Percentiles rank a stretch among this genome's conserved stretches.
These are phyloP conservation scores for Monilinia laxa DNA, from an alignment of 2,329 filamentous ascomycete genomes.

Conservation along the genomic window DNA sequence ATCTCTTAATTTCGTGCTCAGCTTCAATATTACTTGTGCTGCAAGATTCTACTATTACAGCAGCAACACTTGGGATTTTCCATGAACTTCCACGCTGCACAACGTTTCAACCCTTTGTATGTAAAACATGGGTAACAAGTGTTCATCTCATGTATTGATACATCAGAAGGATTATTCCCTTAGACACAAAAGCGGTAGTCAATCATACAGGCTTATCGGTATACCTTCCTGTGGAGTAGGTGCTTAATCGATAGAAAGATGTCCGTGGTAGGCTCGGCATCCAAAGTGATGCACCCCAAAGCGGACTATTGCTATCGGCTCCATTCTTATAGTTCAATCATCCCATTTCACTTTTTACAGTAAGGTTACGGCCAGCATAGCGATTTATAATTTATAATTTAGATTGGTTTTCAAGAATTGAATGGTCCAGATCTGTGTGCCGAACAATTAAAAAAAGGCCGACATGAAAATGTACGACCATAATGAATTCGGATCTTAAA, in stretches of 20 bases:
- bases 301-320: neutral
- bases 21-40: neutral
- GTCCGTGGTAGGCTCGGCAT: neutral
- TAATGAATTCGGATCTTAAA: neutral
- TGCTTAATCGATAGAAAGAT: neutral
- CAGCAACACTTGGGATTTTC: neutral
- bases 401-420: neutral
- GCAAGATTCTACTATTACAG: neutral
- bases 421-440: neutral
- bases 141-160: neutral
- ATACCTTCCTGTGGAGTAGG: too few species aligned
- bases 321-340: neutral
- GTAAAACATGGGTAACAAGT: neutral
- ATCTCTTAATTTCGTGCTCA: neutral
- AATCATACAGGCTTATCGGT: neutral
- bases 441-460: neutral
- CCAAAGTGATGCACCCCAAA: neutral
- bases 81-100: neutral
- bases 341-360: too few species aligned
- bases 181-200: neutral
- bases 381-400: too few species aligned
- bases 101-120: neutral
- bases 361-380: neutral
- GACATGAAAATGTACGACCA: neutral
- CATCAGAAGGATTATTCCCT: constrained; percentile 1